Conservation (phyloP, 1,139 yeast genomes). For the Candida buenavistaensis region DNA sequence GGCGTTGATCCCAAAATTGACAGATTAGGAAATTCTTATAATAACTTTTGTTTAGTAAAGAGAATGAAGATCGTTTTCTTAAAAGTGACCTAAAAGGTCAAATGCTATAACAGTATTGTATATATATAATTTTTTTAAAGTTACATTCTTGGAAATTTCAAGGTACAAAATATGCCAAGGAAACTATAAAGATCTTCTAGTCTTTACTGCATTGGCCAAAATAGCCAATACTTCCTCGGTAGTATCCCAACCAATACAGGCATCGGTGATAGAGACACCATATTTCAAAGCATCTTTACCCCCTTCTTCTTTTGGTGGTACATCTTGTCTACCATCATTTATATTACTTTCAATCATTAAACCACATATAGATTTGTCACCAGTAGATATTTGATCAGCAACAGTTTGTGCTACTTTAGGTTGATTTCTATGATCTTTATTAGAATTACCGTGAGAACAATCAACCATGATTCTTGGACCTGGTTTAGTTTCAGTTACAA, state of each 20-base stretch:
- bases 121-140: too few relatives aligned
- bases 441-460: constrained; percentile 96
- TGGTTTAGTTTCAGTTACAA: constrained; percentile 27
- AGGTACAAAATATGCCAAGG: neutral
- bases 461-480: constrained; percentile 75
- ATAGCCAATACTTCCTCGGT: constrained; percentile 79
- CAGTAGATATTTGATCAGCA: constrained; percentile 76
- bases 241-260: constrained; percentile 91
- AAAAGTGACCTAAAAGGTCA: too few relatives aligned
- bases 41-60: too few relatives aligned
- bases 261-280: constrained; percentile 97
- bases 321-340: constrained; percentile 87
- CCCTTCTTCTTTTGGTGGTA: constrained; percentile 60
- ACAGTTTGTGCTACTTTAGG: constrained; percentile 82
- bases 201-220: constrained; percentile 77
- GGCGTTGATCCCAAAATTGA: too few relatives aligned
- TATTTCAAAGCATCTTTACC: constrained; percentile 70
- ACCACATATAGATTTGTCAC: constrained; percentile 81
- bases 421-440: constrained; percentile 91
- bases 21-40: too few relatives aligned
- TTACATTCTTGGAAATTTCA: too few relatives aligned
- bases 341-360: constrained; percentile 96
- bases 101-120: too few relatives aligned
- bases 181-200: constrained; percentile 55
- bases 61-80: too few relatives aligned